A percentile compares a stretch with the other conserved stretches of the same genome.
Conservation (phyloP, 129 eudicot species). For the Tanacetum coccineum region DNA sequence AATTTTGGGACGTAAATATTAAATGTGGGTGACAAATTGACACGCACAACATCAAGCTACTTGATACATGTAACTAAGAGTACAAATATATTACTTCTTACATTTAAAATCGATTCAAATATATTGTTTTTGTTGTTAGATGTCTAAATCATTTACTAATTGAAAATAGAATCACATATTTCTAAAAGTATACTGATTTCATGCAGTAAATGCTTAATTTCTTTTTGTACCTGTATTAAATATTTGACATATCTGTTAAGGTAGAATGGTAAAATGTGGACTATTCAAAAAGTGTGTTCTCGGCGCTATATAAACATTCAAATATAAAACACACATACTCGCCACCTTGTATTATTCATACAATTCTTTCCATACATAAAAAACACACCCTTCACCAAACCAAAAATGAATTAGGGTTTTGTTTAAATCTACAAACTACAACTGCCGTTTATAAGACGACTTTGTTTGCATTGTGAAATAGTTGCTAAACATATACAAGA, state of each 20-base stretch:
- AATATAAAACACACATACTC: conserved; percentile 9
- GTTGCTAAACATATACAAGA: neutral
- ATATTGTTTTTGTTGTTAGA: too few relatives aligned
- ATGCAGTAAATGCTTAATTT: conserved; percentile 16
- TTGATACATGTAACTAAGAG: too few relatives aligned
- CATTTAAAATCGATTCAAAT: too few relatives aligned
- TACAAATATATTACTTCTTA: too few relatives aligned
- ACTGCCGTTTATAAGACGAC: neutral
- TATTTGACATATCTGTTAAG: conserved; percentile 26
- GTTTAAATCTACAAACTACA: neutral
- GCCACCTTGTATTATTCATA: conserved; percentile 11
- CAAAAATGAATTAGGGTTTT: conserved; percentile 22
- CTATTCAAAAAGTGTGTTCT: conserved; percentile 21
- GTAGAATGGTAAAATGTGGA: conserved; percentile 16
- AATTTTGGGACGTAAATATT: neutral
- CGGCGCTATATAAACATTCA: conserved; percentile 17
- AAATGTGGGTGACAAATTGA: neutral
- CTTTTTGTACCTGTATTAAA: conserved; percentile 15
- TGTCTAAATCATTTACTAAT: too few relatives aligned
- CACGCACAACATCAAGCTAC: too few relatives aligned
- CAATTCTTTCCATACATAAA: conserved; percentile 6
- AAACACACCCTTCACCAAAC: conserved; percentile 10
- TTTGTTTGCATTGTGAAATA: neutral
- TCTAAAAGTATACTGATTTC: neutral
- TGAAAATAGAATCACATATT: neutral